A percentile compares a stretch with the other conserved stretches of the same genome.
Evolutionary conservation across 441 rosid genomes (phyloP).

Genomic region (Aleurites moluccanus): DNA sequence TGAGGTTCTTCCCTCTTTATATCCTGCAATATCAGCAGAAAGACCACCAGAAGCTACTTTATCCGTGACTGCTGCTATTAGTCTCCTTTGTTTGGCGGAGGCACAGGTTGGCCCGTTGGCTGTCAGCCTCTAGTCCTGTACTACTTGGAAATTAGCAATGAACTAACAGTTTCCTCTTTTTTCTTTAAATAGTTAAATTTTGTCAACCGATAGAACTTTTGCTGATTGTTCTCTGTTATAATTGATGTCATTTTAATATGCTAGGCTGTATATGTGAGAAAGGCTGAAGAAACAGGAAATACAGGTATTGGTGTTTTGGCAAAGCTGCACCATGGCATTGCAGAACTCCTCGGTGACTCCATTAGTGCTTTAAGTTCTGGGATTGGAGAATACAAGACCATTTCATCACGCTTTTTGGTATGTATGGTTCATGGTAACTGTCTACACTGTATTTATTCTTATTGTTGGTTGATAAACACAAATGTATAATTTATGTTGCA

Average conservation of each 20-base stretch:
- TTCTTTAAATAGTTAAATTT: neutral
- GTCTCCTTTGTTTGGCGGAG: slow-evolving; percentile 75
- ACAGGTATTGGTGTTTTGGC: slow-evolving; percentile 51
- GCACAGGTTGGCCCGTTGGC: slow-evolving; percentile 60
- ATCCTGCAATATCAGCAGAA: slow-evolving; percentile 36
- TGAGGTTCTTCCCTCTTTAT: slow-evolving; percentile 53
- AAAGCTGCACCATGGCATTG: slow-evolving; percentile 67
- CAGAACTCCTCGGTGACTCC: slow-evolving; percentile 60
- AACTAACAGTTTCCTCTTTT: neutral
- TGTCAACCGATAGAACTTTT: slow-evolving; percentile 7
- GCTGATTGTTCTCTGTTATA: slow-evolving; percentile 12
- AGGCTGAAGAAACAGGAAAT: slow-evolving; percentile 60
- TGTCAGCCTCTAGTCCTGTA: neutral
- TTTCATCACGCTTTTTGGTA: slow-evolving; percentile 59
- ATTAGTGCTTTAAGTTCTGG: slow-evolving; percentile 31
- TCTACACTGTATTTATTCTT: slow-evolving; percentile 14
- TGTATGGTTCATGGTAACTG: slow-evolving; percentile 18
- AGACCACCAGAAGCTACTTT: slow-evolving; percentile 62
- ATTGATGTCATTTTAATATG: slow-evolving; percentile 14
- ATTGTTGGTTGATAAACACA: neutral
- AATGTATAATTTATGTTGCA: neutral
- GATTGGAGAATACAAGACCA: slow-evolving; percentile 44
- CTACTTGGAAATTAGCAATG: neutral
- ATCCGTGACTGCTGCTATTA: slow-evolving; percentile 48
- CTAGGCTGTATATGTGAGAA: slow-evolving; percentile 57